phyloP scores from a whole-genome alignment of 2,329 filamentous ascomycete species.

The Cordyceps cateniannulata region DNA sequence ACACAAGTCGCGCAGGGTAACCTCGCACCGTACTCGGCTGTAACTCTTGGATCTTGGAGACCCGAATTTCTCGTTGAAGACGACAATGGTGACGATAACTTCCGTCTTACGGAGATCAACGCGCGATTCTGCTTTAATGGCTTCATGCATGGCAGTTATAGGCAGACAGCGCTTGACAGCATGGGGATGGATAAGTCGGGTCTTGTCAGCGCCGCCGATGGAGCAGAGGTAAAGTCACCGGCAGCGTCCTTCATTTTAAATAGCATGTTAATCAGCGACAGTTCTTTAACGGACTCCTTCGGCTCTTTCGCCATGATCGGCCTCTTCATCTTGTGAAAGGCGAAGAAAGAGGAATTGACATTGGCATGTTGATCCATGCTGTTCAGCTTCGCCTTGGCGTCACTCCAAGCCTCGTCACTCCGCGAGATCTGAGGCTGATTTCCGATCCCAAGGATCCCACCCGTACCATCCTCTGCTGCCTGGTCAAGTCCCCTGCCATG shows the following conservation, averaged over 20 bases:
- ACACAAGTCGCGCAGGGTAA: slow-evolving; percentile 8
- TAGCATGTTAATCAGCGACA: slow-evolving; percentile 11
- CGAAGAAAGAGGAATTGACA: slow-evolving; percentile 31
- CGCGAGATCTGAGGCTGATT: slow-evolving; percentile 27
- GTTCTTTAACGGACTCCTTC: slow-evolving; percentile 26
- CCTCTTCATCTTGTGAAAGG: slow-evolving; percentile 33
- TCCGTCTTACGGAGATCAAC: slow-evolving; percentile 34
- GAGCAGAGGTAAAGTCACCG: slow-evolving; percentile 17
- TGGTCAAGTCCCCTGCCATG: not conserved
- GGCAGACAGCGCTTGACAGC: slow-evolving; percentile 23
- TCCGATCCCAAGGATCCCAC: slow-evolving; percentile 15
- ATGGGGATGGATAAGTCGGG: slow-evolving; percentile 12
- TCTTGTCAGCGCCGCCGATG: slow-evolving; percentile 21
- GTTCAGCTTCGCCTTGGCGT: slow-evolving; percentile 23
- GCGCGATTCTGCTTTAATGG: slow-evolving; percentile 35
- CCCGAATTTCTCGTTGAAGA: slow-evolving; percentile 34
- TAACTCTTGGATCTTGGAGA: slow-evolving; percentile 27
- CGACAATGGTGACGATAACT: slow-evolving; percentile 19
- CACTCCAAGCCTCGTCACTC: slow-evolving; percentile 27
- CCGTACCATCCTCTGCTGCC: slow-evolving; percentile 24
- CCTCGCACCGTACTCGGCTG: not conserved
- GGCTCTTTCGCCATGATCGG: slow-evolving; percentile 23
- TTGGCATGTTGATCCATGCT: slow-evolving; percentile 31
- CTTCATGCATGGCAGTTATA: slow-evolving; percentile 24
- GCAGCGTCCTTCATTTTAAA: not conserved